Conservation (phyloP, 495 filamentous ascomycete genomes). For the Lentithecium fluviatile region DNA sequence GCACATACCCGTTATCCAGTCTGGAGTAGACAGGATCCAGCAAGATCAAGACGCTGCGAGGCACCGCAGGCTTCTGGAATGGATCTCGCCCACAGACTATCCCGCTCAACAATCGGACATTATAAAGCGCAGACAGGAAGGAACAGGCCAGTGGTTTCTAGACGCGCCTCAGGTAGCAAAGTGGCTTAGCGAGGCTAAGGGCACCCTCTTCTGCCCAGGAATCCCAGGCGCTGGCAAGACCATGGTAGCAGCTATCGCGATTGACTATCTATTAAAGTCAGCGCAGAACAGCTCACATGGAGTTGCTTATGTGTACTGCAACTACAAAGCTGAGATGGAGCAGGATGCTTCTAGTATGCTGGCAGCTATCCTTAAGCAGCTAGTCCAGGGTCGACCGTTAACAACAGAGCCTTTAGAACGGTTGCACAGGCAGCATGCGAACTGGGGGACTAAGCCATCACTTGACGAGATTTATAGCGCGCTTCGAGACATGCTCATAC, state of each 20-base stretch:
- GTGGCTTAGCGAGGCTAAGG: slow-evolving; percentile 38
- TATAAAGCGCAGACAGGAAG: slow-evolving; percentile 39
- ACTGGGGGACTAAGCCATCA: slow-evolving; percentile 8
- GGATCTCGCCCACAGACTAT: slow-evolving; percentile 22
- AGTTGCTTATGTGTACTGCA: slow-evolving; percentile 48
- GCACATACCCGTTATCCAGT: slow-evolving; percentile 3
- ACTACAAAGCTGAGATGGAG: slow-evolving; percentile 40
- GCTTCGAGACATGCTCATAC: slow-evolving; percentile 33
- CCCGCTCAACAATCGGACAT: slow-evolving; percentile 40
- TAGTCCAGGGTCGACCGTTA: slow-evolving; percentile 38
- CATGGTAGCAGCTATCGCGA: slow-evolving; percentile 34
- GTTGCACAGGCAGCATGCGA: slow-evolving; percentile 8
- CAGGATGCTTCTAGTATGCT: slow-evolving; percentile 42
- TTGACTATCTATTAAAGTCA: slow-evolving; percentile 35
- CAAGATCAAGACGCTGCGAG: not conserved
- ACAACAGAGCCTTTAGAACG: not conserved
- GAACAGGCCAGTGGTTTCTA: slow-evolving; percentile 48
- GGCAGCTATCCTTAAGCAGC: slow-evolving; percentile 45
- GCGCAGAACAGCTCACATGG: slow-evolving; percentile 22
- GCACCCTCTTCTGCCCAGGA: no score
- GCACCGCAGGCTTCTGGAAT: slow-evolving; percentile 5
- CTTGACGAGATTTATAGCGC: slow-evolving; percentile 11
- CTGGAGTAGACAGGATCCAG: slow-evolving; percentile 7
- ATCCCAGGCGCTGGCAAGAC: slow-evolving; percentile 41
- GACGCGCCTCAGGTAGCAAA: slow-evolving; percentile 40